Evolutionary conservation across 2,329 filamentous ascomycete genomes (phyloP), one percentile per base, ranked within the genome.

Genomic region (Fusarium vanettenii): DNA sequence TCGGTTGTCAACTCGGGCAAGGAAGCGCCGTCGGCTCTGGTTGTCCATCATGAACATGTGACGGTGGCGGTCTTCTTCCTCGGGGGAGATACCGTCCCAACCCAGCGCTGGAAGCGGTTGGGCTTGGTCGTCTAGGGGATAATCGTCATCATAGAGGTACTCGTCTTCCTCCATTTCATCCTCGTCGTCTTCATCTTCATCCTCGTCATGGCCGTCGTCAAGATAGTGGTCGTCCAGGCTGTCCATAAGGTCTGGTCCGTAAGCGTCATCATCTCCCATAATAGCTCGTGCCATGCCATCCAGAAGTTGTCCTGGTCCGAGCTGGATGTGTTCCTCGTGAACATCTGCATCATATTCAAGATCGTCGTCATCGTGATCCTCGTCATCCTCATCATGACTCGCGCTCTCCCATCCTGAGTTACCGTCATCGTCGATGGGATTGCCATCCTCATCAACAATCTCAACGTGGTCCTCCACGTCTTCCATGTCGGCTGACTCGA

Each of bases 91-190:
- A 14, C 85, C 86, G 75, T 92, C 90, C 90, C 90, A 92, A 18
- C 88, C 89, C 39, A 91, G 84, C 37, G 85, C 85, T 25, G 86
- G 84, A 76, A 88, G 84, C 60, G 85, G 82, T 18, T 86, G 82
- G 55, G 82, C 80, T 33, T 88, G 87, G 63, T 88, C 87, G 27
- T 82, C 79, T 57, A 80, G 85, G 67, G 88, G 86, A 81, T 89
- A 90, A 35, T 88, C 87, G 27, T 90, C 89, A 69, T 91, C 89
- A 70, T 90, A 92, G 68, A 89, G 85, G 77, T 91, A 91, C 64
- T 91, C 89, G 22, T 91, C 90, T 60, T 94, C 93, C 52, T 92
- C 92, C 75, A 93, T 89, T 50, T 92, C 92, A 45, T 93, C 92
- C 20, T 93, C 92, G 56, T 95, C 94, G 6, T 90, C 89, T 7